Base-by-base conservation (phyloP, 2,329 filamentous ascomycete species). In the Cladophialophora chaetospira region DNA sequence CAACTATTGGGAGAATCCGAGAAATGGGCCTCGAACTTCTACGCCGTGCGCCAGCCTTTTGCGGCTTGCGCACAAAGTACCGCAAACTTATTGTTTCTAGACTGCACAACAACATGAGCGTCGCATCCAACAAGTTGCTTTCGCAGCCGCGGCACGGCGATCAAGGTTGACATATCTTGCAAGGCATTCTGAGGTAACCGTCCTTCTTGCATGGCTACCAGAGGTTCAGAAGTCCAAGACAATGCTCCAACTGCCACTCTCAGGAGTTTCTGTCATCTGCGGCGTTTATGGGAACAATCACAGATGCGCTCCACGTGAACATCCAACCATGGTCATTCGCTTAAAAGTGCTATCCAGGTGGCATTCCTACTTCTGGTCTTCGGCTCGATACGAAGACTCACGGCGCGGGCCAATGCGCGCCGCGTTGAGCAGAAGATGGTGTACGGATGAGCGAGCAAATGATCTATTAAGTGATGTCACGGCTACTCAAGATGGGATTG, bases 201-300 rank as follows among this genome's bases (percentile, higher is more conserved):
- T n/a, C n/a, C n/a, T n/a, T n/a, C n/a, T n/a, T n/a, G n/a, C n/a
- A n/a, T n/a, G n/a, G n/a, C 36, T 3, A 10, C 36, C 17, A 40
- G 21, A 38, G 11, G 46, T 3, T 9, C 26, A 29, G 6, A 15
- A 19, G 26, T 28, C 35, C 26, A 23, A 43, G 23, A 21, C 21
- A 42, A 31, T 13, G 19, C 33, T 9, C 5, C 8, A 25, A 28
- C n/a, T 28, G 47, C 47, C 11, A 40, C 25, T n/a, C 13, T 4
- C 10, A 51, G 48, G 29, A 21, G 35, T 42, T 15, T 31, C 11
- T 5, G 25, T 9, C 23, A 13, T 26, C 5, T 28, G 13, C 13
- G 36, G 52, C 52, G 52, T 25, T 35, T 48, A 55, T 11, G n/a
- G 52, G 25, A n/a, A 35, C 52, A 55, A 48, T 48, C 44, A 43